Percentiles rank a stretch among this genome's conserved stretches.
These are phyloP conservation scores for Colletotrichum incanum DNA, from an alignment of 2,329 filamentous ascomycete species.

Conservation along the genomic window DNA sequence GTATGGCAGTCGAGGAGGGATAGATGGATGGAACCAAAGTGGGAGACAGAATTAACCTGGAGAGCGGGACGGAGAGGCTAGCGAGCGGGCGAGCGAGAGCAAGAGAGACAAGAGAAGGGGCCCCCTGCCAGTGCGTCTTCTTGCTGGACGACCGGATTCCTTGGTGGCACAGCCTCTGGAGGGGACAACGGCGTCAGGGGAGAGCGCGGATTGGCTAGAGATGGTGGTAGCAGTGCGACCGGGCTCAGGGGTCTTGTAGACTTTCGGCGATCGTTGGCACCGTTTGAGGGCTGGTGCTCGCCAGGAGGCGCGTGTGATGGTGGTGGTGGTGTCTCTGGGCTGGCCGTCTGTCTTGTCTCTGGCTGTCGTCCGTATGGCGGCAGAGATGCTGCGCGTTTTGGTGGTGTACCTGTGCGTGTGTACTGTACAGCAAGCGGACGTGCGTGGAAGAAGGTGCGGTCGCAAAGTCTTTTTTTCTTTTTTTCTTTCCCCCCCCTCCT, in stretches of 20 bases:
- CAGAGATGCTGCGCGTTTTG: background rate
- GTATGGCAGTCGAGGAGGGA: slow-evolving; percentile 5
- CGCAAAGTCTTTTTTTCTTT: background rate
- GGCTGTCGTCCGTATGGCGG: slow-evolving; percentile 7
- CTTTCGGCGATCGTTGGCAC: slow-evolving; percentile 42
- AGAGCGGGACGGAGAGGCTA: slow-evolving; percentile 36
- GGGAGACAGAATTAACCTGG: slow-evolving; percentile 29
- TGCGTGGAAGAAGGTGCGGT: background rate
- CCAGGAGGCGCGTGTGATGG: slow-evolving; percentile 35
- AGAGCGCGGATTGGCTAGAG: slow-evolving; percentile 35
- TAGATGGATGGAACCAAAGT: slow-evolving; percentile 15
- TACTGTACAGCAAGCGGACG: background rate
- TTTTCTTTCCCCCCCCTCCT: background rate
- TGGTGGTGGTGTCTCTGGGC: slow-evolving; percentile 4
- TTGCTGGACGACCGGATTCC: slow-evolving; percentile 31
- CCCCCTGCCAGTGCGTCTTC: slow-evolving; percentile 37
- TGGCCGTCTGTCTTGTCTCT: slow-evolving; percentile 4
- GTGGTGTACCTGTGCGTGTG: background rate
- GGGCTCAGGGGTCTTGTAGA: slow-evolving; percentile 43
- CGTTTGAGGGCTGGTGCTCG: slow-evolving; percentile 41
- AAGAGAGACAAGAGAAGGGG: slow-evolving; percentile 40
- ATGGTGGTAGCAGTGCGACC: slow-evolving; percentile 32
- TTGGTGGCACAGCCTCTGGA: slow-evolving; percentile 40
- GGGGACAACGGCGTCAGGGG: slow-evolving; percentile 38
- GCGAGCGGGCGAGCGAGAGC: slow-evolving; percentile 15